Evolutionary conservation across 2,329 filamentous ascomycete species (phyloP).

Genomic region (Talaromyces sp.): DNA sequence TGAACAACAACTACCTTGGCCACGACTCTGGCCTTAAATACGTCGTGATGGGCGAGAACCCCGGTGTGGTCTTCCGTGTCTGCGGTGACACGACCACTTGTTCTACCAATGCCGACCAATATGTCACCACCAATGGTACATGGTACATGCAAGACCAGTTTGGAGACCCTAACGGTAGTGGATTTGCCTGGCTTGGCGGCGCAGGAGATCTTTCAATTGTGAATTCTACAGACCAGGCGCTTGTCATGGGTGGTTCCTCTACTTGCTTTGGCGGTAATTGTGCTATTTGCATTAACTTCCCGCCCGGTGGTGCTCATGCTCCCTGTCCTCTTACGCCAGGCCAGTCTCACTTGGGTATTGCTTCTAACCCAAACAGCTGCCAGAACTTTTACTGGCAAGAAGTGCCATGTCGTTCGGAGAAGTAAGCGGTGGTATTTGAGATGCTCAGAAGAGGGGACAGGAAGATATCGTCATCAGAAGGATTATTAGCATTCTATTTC

Average conservation of each 20-base stretch:
- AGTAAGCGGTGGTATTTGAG: neutral
- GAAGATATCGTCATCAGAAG: too few relatives aligned
- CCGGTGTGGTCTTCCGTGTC: conserved; percentile 13
- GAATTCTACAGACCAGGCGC: neutral
- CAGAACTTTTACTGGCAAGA: conserved; percentile 12
- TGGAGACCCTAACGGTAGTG: conserved; percentile 7
- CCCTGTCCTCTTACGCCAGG: conserved; percentile 11
- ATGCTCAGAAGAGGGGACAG: neutral
- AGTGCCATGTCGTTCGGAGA: conserved; percentile 10
- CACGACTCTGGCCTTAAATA: conserved; percentile 6
- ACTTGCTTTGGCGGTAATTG: conserved; percentile 8
- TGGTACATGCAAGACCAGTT: conserved; percentile 13
- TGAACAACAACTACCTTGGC: conserved; percentile 10
- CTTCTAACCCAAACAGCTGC: conserved; percentile 11
- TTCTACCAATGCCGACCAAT: neutral
- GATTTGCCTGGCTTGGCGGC: conserved; percentile 10
- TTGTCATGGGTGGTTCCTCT: conserved; percentile 1
- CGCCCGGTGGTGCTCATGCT: conserved; percentile 12
- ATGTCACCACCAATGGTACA: conserved; percentile 8
- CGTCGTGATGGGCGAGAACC: conserved; percentile 12
- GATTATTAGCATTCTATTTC: neutral
- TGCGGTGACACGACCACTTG: conserved; percentile 4
- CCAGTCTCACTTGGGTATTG: conserved; percentile 12
- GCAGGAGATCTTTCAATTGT: conserved; percentile 4
- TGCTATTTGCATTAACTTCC: conserved; percentile 11